Base-by-base conservation (phyloP, 177 flowering plant genomes). In the Tripterygium wilfordii region DNA sequence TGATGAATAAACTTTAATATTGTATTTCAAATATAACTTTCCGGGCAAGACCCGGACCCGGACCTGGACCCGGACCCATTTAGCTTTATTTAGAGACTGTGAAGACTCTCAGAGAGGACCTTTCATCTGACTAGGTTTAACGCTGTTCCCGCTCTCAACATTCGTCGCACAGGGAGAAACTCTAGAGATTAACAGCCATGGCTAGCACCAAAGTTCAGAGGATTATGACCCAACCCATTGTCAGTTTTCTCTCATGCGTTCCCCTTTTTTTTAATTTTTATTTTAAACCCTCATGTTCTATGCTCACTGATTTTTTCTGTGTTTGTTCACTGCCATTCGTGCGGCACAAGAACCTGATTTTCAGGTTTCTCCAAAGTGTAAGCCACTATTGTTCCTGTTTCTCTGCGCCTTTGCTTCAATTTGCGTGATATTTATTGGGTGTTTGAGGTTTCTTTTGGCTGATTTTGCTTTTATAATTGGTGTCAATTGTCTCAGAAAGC, bases 171-270 rank as follows among this genome's bases (percentile, higher is more conserved):
- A n/a, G n/a, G n/a, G n/a, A n/a, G n/a, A n/a, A n/a, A n/a, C n/a
- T n/a, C n/a, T n/a, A n/a, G 42, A 42, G 31, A 1, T 52, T 23
- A 2, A 76, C 80, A 81, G 78, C 92, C 67, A 86, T 89, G 97
- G 95, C 97, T 74, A 80, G 81, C 69, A 86, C 95, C 50, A 83
- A 78, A 66, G 97, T 89, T n/a, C 97, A 87, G 68, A 63, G 92
- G 70, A 86, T 89, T 42, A 89, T 89, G 97, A 89, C 97, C 67
- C 97, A 89, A 42, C 97, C 97, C 45, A 89, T 89, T 43, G 90
- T 83, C 67, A 38, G 66, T 19, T 8, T 39, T 13, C 35, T 41
- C 17, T 28, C 25, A 2, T 14, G 16, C 21, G 17, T 31, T 44
- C 13, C 8, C 12, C 13, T 39, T 24, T 22, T 23, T 31, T 13